These are phyloP conservation scores for Talinum fruticosum DNA, from an alignment of 148 eudicot species.

Conservation along the genomic window DNA sequence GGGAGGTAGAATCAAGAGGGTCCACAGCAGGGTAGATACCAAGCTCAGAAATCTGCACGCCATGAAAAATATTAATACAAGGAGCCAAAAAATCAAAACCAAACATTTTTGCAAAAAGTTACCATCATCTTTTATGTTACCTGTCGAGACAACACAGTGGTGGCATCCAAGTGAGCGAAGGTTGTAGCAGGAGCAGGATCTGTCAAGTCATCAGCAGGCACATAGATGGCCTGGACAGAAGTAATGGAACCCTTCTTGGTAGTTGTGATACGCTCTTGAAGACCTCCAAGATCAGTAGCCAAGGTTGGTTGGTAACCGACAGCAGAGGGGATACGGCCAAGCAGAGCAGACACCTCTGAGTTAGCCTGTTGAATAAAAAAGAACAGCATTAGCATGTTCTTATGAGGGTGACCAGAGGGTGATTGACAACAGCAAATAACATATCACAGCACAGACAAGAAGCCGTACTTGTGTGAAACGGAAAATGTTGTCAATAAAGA, in stretches of 20 bases:
- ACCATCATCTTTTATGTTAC: slow-evolving; percentile 23
- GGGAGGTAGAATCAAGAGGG: slow-evolving; percentile 94
- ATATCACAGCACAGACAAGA: background rate
- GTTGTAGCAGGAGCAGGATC: slow-evolving; percentile 94
- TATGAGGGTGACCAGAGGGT: background rate
- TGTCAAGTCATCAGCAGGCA: slow-evolving; percentile 91
- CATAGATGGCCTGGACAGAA: slow-evolving; percentile 95
- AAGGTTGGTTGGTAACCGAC: slow-evolving; percentile 98
- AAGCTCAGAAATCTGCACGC: slow-evolving; percentile 86
- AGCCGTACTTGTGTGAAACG: slow-evolving; percentile 80
- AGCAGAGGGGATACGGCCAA: slow-evolving; percentile 98
- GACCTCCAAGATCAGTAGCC: slow-evolving; percentile 99
- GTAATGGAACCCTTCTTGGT: slow-evolving; percentile 97
- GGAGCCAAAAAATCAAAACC: background rate
- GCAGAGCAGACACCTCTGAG: slow-evolving; percentile 99
- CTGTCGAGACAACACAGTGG: slow-evolving; percentile 95
- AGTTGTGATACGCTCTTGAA: slow-evolving; percentile 96
- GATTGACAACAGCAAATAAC: background rate
- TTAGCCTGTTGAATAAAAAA: slow-evolving; percentile 51
- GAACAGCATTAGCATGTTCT: slow-evolving; percentile 41
- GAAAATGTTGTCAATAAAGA: slow-evolving; percentile 97
- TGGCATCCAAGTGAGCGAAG: slow-evolving; percentile 99
- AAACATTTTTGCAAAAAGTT: background rate
- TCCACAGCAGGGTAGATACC: slow-evolving; percentile 99
- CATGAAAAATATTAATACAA: background rate